A percentile compares a stretch with the other conserved stretches of the same genome.
phyloP scores from a whole-genome alignment of 768 basidiomycete species.

The Lactarius akahatsu region DNA sequence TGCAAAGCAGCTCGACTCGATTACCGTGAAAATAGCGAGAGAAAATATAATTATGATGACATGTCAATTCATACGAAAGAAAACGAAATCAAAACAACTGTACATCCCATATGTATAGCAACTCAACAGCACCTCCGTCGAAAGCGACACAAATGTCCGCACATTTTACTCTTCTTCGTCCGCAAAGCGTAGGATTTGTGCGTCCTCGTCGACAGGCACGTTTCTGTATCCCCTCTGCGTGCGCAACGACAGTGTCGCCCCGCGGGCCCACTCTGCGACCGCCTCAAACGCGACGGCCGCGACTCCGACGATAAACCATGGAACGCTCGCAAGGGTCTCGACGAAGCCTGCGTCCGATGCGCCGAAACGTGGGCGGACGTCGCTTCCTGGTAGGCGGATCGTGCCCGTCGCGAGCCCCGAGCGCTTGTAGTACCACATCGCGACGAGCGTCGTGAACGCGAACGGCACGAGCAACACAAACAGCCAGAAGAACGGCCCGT shows the following conservation, averaged over 20 bases:
- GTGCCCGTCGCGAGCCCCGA: conserved; percentile 73
- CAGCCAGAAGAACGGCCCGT: conserved; percentile 82
- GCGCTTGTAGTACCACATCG: conserved; percentile 77
- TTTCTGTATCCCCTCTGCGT: conserved; percentile 64
- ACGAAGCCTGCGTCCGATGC: conserved; percentile 48
- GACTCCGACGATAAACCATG: conserved; percentile 85
- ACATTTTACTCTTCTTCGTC: conserved; percentile 53
- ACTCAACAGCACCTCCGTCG: not conserved
- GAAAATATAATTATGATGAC: not conserved
- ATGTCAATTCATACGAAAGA: not conserved
- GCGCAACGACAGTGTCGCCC: conserved; percentile 40
- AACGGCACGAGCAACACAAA: conserved; percentile 76
- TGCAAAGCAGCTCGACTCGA: conserved; percentile 11
- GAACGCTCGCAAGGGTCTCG: conserved; percentile 80
- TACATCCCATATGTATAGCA: conserved; percentile 12
- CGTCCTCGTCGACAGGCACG: conserved; percentile 83
- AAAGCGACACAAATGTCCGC: too few relatives aligned
- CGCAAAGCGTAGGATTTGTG: conserved; percentile 80
- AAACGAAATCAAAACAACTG: conserved; percentile 1
- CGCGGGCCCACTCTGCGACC: conserved; percentile 50
- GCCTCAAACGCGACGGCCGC: conserved; percentile 71
- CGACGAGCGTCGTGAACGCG: conserved; percentile 69
- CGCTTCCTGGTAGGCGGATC: conserved; percentile 69
- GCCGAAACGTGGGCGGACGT: conserved; percentile 38
- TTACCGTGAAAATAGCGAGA: not conserved